Base-by-base conservation (phyloP, 1,139 yeast genomes). In the Eremothecium cymbalariae region DNA sequence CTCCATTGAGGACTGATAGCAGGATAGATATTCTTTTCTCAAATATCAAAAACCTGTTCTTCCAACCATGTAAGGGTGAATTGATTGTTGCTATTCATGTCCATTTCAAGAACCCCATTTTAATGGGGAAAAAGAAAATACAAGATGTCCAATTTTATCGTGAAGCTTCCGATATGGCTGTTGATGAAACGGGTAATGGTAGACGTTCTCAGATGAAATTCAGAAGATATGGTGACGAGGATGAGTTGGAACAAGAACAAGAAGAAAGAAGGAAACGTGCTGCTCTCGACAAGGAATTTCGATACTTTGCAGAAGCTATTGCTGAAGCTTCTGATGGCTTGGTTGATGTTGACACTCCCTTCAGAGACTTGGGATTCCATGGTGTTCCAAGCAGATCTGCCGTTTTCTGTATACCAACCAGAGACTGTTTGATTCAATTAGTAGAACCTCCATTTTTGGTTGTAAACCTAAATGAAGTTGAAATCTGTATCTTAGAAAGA, bases 331-430 rank as follows among this genome's bases (percentile, higher is more conserved):
- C 94, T 2, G 71, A 75, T 51, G 90, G 90, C 19, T 61, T 76
- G 46, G 67, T 88, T 26, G 95, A 88, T 49, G 77, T 93, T 39
- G 98, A 90, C 61, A 74, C 85, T 33, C 97, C 99, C 31, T 85
- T 90, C 65, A 74, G 96, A 57, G 98, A 93, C 55, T 71, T 93
- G 38, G 99, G 97, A 19, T 90, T 90, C 72, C 85, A 78, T 47
- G 99, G 98, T 71, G 98, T 90, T 14, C 98, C 98, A 24, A 83
- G 81, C 61, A 74, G 98, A 53, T 83, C 96, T 6, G 83, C 94
- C 13, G 96, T 90, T 16, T 77, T 82, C 53, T 80, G 95, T 71
- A 84, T 90, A 75, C 99, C 99, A 22, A 86, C 98, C 0, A 80
- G 97, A 52, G 97, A 90, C 59, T 90, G 97, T 67, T 71, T 90